phyloP scores from a whole-genome alignment of 768 basidiomycete species.

The Clitopilus passeckerianus region DNA sequence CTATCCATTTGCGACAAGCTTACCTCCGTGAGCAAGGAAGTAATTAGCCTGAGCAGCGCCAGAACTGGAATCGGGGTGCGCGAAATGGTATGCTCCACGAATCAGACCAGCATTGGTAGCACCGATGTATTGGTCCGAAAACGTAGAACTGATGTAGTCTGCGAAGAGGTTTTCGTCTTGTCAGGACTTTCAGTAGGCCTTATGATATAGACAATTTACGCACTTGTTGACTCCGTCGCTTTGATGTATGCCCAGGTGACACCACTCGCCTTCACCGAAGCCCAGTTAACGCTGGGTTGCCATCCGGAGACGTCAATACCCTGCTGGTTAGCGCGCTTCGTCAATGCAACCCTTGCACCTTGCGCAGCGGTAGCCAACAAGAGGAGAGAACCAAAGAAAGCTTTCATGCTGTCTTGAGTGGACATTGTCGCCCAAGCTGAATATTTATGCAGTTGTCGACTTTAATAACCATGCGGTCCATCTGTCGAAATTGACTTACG shows the following conservation, averaged over 20 bases:
- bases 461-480: too few species aligned
- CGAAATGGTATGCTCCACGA: slow-evolving; percentile 35
- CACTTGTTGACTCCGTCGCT: slow-evolving; percentile 8
- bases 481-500: too few species aligned
- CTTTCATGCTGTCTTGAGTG: neutral
- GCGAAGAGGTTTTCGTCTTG: neutral
- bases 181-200: neutral
- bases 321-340: slow-evolving; percentile 1
- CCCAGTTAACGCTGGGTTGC: slow-evolving; percentile 8
- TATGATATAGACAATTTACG: neutral
- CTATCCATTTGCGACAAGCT: neutral
- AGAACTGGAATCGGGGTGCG: slow-evolving; percentile 44
- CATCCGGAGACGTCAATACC: slow-evolving; percentile 8
- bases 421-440: neutral
- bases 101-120: slow-evolving; percentile 50
- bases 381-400: neutral
- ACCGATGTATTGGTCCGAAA: slow-evolving; percentile 44
- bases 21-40: slow-evolving; percentile 51
- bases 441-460: neutral
- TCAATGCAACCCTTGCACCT: slow-evolving; percentile 33
- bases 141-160: slow-evolving; percentile 33
- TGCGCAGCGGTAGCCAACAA: neutral
- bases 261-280: slow-evolving; percentile 3
- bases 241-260: slow-evolving; percentile 4
- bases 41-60: slow-evolving; percentile 53